A percentile compares a stretch with the other conserved stretches of the same genome.
phyloP scores from a whole-genome alignment of 306 rosid species.

The Corylus americana region DNA sequence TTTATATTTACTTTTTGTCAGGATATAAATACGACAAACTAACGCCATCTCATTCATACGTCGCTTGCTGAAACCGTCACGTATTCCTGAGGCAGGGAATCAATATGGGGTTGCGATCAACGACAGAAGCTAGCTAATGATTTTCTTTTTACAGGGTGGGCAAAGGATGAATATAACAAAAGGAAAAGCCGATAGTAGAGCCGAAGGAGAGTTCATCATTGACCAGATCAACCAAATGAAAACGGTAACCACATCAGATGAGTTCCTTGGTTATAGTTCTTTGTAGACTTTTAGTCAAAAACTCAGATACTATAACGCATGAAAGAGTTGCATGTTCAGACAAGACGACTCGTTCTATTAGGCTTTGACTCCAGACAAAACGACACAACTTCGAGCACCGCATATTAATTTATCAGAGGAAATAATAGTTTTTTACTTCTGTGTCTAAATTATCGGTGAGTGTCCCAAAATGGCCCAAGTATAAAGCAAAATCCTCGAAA shows the following conservation, averaged over 20 bases:
- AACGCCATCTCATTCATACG: neutral
- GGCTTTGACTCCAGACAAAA: neutral
- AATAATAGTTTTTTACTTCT: neutral
- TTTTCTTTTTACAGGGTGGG: neutral
- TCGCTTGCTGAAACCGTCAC: neutral
- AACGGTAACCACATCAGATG: too few species aligned
- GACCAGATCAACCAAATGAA: too few species aligned
- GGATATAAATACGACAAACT: neutral
- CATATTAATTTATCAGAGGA: neutral
- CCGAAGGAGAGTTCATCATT: too few species aligned
- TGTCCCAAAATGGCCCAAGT: neutral
- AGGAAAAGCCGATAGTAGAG: too few species aligned
- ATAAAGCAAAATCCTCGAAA: conserved; percentile 8
- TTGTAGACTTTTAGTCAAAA: too few species aligned
- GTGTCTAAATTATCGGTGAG: neutral
- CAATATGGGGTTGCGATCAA: neutral
- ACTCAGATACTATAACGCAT: too few species aligned
- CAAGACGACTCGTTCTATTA: neutral
- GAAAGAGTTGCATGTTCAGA: too few species aligned
- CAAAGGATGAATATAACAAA: neutral
- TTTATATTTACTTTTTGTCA: too few species aligned
- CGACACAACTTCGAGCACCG: neutral
- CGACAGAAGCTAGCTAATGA: neutral
- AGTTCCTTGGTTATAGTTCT: too few species aligned
- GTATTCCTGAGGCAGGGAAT: neutral